Conservation (phyloP, 148 eudicot genomes). For the Cornus suecica region DNA sequence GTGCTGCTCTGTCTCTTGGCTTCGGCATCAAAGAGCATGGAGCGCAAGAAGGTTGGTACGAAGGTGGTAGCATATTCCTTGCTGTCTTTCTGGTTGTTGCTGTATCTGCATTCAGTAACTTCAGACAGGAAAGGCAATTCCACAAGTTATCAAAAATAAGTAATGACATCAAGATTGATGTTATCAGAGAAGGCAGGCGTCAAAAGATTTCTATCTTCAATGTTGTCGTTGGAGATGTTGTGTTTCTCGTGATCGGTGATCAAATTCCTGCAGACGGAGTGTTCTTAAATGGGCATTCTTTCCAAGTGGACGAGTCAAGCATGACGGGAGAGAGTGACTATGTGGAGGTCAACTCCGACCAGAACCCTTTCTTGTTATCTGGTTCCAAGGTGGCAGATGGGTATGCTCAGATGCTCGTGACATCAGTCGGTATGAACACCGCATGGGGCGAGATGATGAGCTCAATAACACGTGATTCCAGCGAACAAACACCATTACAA, state of each 20-base stretch:
- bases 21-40: conserved; percentile 79
- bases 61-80: conserved; percentile 78
- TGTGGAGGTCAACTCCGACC: conserved; percentile 42
- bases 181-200: conserved; percentile 51
- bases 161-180: conserved; percentile 56
- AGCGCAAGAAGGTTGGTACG: conserved; percentile 76
- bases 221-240: conserved; percentile 72
- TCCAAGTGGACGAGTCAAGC: conserved; percentile 78
- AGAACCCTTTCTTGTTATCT: conserved; percentile 66
- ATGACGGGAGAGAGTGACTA: conserved; percentile 90
- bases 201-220: conserved; percentile 72
- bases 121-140: conserved; percentile 75
- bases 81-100: conserved; percentile 69
- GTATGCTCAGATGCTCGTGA: conserved; percentile 63
- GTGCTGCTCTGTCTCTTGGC: conserved; percentile 77
- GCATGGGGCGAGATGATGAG: conserved; percentile 93
- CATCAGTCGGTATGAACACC: conserved; percentile 74
- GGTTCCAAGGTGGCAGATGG: conserved; percentile 89
- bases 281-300: conserved; percentile 59
- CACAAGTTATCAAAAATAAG: conserved; percentile 73
- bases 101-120: conserved; percentile 70
- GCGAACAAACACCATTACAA: conserved; percentile 73
- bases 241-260: conserved; percentile 60
- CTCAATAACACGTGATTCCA: conserved; percentile 51
- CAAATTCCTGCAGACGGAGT: conserved; percentile 84